Evolutionary conservation across 2,329 filamentous ascomycete genomes (phyloP).

Genomic region (Pseudogymnoascus sp.): DNA sequence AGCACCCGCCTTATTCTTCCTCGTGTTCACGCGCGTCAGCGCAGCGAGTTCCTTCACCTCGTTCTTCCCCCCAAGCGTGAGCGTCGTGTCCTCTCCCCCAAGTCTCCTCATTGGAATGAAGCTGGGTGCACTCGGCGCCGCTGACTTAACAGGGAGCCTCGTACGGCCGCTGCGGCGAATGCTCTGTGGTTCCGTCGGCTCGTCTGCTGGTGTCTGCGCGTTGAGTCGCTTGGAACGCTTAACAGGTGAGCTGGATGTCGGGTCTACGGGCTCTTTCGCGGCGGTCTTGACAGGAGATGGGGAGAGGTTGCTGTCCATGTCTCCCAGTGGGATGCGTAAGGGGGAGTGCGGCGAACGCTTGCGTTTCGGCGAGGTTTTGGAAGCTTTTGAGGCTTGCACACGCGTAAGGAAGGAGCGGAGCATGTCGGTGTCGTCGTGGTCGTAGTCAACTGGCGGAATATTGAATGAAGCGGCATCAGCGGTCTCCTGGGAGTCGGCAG

Average conservation of each 20-base stretch:
- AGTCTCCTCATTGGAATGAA: conserved; percentile 28
- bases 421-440: conserved; percentile 30
- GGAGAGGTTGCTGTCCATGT: conserved; percentile 17
- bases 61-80: conserved; percentile 17
- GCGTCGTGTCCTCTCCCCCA: conserved; percentile 25
- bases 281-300: conserved; percentile 18
- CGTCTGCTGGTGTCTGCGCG: not conserved
- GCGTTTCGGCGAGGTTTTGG: conserved; percentile 19
- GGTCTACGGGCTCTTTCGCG: not conserved
- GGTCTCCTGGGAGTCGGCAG: not conserved
- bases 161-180: conserved; percentile 28
- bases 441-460: not conserved
- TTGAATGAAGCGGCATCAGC: not conserved
- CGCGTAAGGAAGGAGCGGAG: conserved; percentile 31
- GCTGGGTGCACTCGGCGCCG: conserved; percentile 21
- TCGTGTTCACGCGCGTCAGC: conserved; percentile 37
- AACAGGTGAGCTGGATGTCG: not conserved
- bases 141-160: conserved; percentile 22
- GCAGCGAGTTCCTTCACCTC: conserved; percentile 27
- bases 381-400: conserved; percentile 31
- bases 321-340: conserved; percentile 24
- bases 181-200: not conserved
- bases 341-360: conserved; percentile 27
- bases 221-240: not conserved
- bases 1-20: conserved; percentile 38